Evolutionary conservation across 208 protist species (phyloP), one percentile per base, ranked within the genome.

Genomic region (Trypanosoma platydactyli): DNA sequence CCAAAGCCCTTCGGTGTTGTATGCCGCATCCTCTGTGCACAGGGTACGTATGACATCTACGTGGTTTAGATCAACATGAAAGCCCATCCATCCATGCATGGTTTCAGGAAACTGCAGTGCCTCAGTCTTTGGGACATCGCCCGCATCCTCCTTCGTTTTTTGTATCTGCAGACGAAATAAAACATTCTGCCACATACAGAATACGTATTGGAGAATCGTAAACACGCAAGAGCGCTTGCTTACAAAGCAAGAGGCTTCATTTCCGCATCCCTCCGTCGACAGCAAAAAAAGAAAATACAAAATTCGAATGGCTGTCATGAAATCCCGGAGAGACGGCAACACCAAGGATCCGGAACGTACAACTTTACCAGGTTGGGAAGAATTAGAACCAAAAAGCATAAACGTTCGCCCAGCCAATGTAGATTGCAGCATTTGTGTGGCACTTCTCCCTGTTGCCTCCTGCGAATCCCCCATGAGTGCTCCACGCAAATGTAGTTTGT

Each of bases 141-240:
- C 41, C 35, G 35, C 9, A 20, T 75, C 41, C 35, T 20, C 5
- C 15, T 75, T 35, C 18, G 13, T 15, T 29, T 55, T 51, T 44
- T 58, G 41, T 9, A 40, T 38, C 41, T 18, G 62, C 40, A 68
- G 5, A 29, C 49, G 62, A 25, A 46, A 16, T 18, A 54, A 24
- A 6, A 68, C 53, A 60, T 73, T 48, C 22, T 73, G 64, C 88
- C 88, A 94, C 40, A 91, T 30, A 45, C 68, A 85, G 3, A 71
- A 76, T 12, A 94, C 62, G 62, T 94, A 94, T 68, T 87, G 72
- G 22, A 91, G 53, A 65, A 94, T 76, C 1, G 89, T 65, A 12
- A 77, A 61, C 0, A 66, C 79, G 41, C 76, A 86, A 38, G 80
- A 75, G 1, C 68, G 70, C 41, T 79, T 81, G 46, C 54, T 64